Percentiles rank a stretch among this genome's conserved stretches.
phyloP scores from a whole-genome alignment of 345 rosid genomes.

The Sonneratia alba region DNA sequence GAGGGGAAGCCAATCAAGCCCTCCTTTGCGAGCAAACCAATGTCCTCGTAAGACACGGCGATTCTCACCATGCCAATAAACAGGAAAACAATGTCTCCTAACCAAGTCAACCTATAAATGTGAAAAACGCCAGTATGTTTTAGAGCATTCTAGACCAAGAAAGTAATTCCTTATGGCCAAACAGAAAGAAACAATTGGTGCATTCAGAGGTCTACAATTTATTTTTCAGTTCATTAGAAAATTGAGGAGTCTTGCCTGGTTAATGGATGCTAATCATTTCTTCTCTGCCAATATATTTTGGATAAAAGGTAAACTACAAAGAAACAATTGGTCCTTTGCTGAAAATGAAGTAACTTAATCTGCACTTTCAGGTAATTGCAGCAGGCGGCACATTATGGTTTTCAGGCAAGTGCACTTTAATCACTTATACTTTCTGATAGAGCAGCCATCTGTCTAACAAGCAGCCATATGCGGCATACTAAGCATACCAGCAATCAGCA shows the following conservation, averaged over 20 bases:
- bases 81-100: constrained; percentile 81
- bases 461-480: not conserved
- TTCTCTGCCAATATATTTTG: not conserved
- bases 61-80: constrained; percentile 94
- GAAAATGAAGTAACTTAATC: not conserved
- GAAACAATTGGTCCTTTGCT: not conserved
- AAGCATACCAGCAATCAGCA: not conserved
- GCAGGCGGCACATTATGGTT: not conserved
- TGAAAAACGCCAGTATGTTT: not conserved
- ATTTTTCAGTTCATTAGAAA: not conserved
- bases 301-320: not conserved
- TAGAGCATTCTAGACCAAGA: not conserved
- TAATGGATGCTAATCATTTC: not conserved
- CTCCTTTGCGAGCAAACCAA: constrained; percentile 95
- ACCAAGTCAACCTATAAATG: constrained; percentile 62
- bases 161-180: not conserved
- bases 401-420: not conserved
- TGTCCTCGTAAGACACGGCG: constrained; percentile 95
- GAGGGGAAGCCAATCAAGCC: constrained; percentile 88
- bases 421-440: not conserved
- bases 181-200: not conserved
- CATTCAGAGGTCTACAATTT: not conserved
- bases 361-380: not conserved
- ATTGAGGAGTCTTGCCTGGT: not conserved
- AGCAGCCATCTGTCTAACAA: not conserved